Base-by-base conservation (phyloP, 2,329 filamentous ascomycete species). In the Elsinoe perseae region DNA sequence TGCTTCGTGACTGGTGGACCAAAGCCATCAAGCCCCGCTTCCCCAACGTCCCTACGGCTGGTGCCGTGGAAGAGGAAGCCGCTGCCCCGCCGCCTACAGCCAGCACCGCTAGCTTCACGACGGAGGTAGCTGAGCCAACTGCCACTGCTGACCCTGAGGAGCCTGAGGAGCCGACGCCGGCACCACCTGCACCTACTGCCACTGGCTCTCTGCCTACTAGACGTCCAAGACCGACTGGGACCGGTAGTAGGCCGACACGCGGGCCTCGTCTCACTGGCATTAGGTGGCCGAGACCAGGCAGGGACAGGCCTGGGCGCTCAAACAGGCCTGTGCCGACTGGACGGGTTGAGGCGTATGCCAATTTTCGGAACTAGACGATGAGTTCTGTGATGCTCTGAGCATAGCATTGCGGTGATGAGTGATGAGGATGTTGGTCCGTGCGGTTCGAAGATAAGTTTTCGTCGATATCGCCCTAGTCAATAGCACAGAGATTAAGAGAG, bases 1-100 rank as follows among this genome's bases (percentile, higher is more conserved):
- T 77, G 74, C 62, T 72, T 46, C 64, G 74, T 1, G 73, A 77
- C 62, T 77, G 73, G 73, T 77, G 73, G 73, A 68, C 67, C 60
- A 65, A 71, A 56, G 30, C 30, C 2, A 54, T 70, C 36, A 67
- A 67, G 61, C n/a, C 43, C 5, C 18, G 48, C 28, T 52, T 21
- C 32, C 48, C 48, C n/a, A 14, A 34, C 32, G 16, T 52, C 3
- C 30, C 48, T 5, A 30, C 48, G 16, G 48, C 28, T 14, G 30
- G 25, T 9, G 44, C 25, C n/a, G 44, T 25, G 1, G 25, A 18
- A 6, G 44, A 50, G 25, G n/a, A 50, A 21, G 44, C 23, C 9
- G 44, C 44, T 20, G 14, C 25, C 16, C 27, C 44, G 4, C 10
- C 38, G n/a, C 14, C 44, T 9, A 30, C 25, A 23, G 16, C 44